Percentiles rank a stretch among this genome's conserved stretches.
Conservation (phyloP, 129 eudicot species). For the Flaveria sonorensis region DNA sequence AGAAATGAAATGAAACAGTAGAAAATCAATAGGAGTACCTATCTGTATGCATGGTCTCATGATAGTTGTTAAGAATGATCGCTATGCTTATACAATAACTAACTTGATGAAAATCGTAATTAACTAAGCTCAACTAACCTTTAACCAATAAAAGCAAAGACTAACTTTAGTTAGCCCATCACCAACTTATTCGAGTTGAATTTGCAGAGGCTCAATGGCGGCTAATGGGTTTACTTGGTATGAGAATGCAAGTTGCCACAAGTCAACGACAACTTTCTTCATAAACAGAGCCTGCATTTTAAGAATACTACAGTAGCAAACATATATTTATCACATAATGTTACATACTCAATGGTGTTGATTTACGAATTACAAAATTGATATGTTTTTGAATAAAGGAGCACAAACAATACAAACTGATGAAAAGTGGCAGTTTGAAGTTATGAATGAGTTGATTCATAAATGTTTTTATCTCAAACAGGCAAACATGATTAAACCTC, state of each 20-base stretch:
- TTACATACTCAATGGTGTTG: neutral
- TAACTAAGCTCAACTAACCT: slow-evolving; percentile 23
- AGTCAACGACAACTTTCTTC: slow-evolving; percentile 62
- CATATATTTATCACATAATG: slow-evolving; percentile 6
- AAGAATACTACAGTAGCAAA: slow-evolving; percentile 46
- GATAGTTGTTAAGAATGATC: slow-evolving; percentile 20
- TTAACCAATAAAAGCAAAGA: neutral
- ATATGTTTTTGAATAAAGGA: neutral
- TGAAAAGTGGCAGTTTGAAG: no score
- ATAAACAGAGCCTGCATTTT: slow-evolving; percentile 46
- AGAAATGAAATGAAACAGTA: neutral
- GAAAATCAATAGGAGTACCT: slow-evolving; percentile 11
- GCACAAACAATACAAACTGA: no score
- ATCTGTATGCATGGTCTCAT: neutral
- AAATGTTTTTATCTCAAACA: no score
- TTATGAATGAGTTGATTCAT: no score
- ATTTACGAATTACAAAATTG: neutral
- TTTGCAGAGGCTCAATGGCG: slow-evolving; percentile 69
- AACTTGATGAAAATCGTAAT: slow-evolving; percentile 10
- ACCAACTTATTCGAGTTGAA: slow-evolving; percentile 49
- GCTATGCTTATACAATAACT: slow-evolving; percentile 3
- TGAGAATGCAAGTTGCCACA: slow-evolving; percentile 97
- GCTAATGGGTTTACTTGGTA: slow-evolving; percentile 99
- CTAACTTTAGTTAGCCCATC: slow-evolving; percentile 15
- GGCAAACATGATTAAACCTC: no score